Percentiles rank a stretch among this genome's conserved stretches.
Conservation (phyloP, 1,284 basidiomycete species). For the Agroathelia rolfsii region DNA sequence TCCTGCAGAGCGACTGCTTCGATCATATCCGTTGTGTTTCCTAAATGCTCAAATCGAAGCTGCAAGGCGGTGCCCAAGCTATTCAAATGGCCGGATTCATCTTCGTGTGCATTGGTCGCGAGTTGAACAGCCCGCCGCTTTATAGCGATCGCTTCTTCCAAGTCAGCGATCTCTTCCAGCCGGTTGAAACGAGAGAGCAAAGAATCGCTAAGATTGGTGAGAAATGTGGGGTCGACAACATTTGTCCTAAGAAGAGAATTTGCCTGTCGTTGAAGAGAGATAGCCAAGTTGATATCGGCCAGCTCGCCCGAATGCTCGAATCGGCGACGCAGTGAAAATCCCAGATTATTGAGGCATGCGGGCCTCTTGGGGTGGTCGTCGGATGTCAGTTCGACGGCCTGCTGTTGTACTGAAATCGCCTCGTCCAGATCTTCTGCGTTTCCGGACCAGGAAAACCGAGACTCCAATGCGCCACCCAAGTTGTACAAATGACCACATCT, state of each 20-base stretch:
- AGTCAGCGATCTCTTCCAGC: conserved; percentile 7
- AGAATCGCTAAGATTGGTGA: conserved; percentile 8
- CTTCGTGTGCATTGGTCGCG: conserved; percentile 8
- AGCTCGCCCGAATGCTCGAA: conserved; percentile 8
- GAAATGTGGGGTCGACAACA: no score
- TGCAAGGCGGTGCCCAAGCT: conserved; percentile 6
- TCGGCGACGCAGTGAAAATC: conserved; percentile 3
- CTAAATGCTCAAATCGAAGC: neutral
- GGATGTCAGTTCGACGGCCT: conserved; percentile 6
- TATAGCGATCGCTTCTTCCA: conserved; percentile 8
- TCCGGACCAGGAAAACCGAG: conserved; percentile 12
- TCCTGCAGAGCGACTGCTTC: neutral
- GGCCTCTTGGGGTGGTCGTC: conserved; percentile 4
- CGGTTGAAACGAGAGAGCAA: conserved; percentile 7
- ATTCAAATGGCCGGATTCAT: conserved; percentile 7
- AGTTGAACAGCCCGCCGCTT: conserved; percentile 10
- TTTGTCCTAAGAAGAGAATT: no score
- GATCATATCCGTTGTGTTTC: neutral
- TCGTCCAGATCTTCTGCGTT: conserved; percentile 15
- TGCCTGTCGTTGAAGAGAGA: conserved; percentile 5
- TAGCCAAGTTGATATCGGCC: conserved; percentile 8
- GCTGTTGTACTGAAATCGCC: neutral
- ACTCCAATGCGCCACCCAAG: conserved; percentile 14
- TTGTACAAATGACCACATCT: conserved; percentile 10
- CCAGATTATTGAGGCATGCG: conserved; percentile 6